Conservation (phyloP, 495 filamentous ascomycete genomes). For the Patellaria atrata region DNA sequence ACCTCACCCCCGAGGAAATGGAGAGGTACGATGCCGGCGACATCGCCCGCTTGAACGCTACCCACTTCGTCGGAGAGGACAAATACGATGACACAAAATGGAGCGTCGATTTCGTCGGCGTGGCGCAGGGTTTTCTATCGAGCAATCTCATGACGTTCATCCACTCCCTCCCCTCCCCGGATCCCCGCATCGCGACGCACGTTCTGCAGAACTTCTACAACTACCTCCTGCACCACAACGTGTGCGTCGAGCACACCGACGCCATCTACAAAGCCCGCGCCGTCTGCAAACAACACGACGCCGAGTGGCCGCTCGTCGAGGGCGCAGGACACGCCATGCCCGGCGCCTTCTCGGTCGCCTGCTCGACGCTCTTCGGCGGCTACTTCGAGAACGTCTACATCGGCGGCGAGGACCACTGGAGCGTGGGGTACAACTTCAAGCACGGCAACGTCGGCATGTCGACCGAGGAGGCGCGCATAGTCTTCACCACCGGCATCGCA, state of each 20-base stretch:
- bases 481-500: slow-evolving; percentile 30
- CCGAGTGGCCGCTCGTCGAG: slow-evolving; percentile 46
- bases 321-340: slow-evolving; percentile 40
- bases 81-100: slow-evolving; percentile 36
- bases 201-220: slow-evolving; percentile 78
- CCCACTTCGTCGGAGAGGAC: slow-evolving; percentile 37
- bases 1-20: slow-evolving; percentile 38
- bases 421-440: background rate
- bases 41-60: slow-evolving; percentile 46
- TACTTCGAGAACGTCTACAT: slow-evolving; percentile 27
- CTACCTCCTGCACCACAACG: slow-evolving; percentile 70
- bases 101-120: slow-evolving; percentile 64
- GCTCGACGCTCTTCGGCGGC: slow-evolving; percentile 45
- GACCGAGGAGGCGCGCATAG: slow-evolving; percentile 19
- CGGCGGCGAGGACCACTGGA: slow-evolving; percentile 15
- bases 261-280: slow-evolving; percentile 50
- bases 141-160: slow-evolving; percentile 17
- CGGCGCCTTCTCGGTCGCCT: slow-evolving; percentile 59
- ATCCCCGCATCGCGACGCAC: slow-evolving; percentile 28
- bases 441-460: slow-evolving; percentile 15
- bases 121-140: slow-evolving; percentile 74
- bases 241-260: slow-evolving; percentile 63
- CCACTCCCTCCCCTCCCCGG: background rate
- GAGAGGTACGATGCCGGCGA: slow-evolving; percentile 42
- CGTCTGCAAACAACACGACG: slow-evolving; percentile 52